These are phyloP conservation scores for Leccinum laetum DNA, from an alignment of 1,284 basidiomycete genomes.

Conservation along the genomic window DNA sequence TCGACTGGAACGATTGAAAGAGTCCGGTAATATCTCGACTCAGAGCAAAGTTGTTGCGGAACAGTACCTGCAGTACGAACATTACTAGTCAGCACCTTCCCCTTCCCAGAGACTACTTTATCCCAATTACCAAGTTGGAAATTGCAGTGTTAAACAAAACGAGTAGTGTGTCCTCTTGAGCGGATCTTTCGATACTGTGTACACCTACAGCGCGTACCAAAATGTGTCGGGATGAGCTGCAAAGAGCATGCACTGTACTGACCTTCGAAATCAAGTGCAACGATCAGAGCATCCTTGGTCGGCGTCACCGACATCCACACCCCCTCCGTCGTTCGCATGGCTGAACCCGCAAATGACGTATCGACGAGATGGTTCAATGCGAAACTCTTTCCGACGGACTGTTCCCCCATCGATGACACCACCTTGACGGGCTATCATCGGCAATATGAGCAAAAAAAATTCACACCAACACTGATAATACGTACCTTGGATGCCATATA, in stretches of 20 bases:
- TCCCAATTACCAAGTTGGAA: constrained; percentile 45
- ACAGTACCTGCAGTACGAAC: constrained; percentile 45
- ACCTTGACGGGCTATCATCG: constrained; percentile 54
- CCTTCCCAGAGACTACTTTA: not conserved
- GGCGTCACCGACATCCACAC: constrained; percentile 72
- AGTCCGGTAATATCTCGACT: constrained; percentile 58
- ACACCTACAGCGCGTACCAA: constrained; percentile 41
- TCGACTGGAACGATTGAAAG: constrained; percentile 66
- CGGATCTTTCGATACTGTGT: constrained; percentile 61
- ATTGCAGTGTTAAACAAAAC: constrained; percentile 66
- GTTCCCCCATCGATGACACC: constrained; percentile 69
- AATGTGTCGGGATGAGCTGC: not conserved
- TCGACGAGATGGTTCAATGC: constrained; percentile 62
- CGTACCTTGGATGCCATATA: constrained; percentile 58
- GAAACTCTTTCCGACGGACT: constrained; percentile 65
- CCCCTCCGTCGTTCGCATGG: constrained; percentile 66
- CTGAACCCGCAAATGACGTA: constrained; percentile 66
- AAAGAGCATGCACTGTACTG: not conserved
- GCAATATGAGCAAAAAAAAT: not conserved
- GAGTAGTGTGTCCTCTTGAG: constrained; percentile 62
- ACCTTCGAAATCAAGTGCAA: constrained; percentile 68
- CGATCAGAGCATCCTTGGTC: constrained; percentile 51
- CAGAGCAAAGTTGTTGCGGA: constrained; percentile 64
- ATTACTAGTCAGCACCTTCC: not conserved
- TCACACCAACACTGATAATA: not conserved